Base-by-base conservation (phyloP, 495 filamentous ascomycete genomes). In the Daldinia caldariorum region DNA sequence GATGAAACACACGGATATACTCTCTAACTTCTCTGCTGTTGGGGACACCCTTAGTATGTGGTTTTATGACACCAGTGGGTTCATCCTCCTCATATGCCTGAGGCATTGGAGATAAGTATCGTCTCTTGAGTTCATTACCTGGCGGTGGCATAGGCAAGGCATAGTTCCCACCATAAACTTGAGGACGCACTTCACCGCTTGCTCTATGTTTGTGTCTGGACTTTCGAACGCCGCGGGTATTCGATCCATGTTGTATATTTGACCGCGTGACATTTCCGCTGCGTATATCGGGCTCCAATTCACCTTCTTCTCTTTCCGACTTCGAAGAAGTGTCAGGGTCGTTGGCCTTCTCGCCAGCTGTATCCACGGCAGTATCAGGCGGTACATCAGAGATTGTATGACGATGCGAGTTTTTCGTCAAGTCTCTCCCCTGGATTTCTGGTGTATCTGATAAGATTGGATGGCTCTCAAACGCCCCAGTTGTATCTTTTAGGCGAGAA, bases 21-120 rank as follows among this genome's bases (percentile, higher is more conserved):
- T 80, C 76, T 71, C 69, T 70, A 18, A 79, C 77, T 68, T 81
- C 77, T 56, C 74, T 69, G 53, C 74, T 78, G 16, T 71, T 75
- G 6, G 77, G 78, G 7, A 79, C 69, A 0, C 59, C 67, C 47
- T 67, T 72, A 6, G 60, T 61, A 29, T 59, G 62, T 59, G 54
- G 54, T 41, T 63, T 72, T 39, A 77, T 66, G 41, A 58, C 58
- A 22, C 73, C 75, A 47, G 41, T 60, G 16, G 67, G 51, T 38
- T 75, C 71, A 22, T 76, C 75, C 38, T 80, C 79, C n/a, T 78
- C 67, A 20, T 72, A 66, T 39, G 65, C 66, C 34, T 56, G 67
- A 22, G 47, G 58, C 34, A 61, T 65, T 58, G 68, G 56, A 31
- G 58, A 63, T 32, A 54, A 41, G 55, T 39, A 70, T 18, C 37